Base-by-base conservation (phyloP, 2,329 filamentous ascomycete genomes). In the Bipolaris oryzae region DNA sequence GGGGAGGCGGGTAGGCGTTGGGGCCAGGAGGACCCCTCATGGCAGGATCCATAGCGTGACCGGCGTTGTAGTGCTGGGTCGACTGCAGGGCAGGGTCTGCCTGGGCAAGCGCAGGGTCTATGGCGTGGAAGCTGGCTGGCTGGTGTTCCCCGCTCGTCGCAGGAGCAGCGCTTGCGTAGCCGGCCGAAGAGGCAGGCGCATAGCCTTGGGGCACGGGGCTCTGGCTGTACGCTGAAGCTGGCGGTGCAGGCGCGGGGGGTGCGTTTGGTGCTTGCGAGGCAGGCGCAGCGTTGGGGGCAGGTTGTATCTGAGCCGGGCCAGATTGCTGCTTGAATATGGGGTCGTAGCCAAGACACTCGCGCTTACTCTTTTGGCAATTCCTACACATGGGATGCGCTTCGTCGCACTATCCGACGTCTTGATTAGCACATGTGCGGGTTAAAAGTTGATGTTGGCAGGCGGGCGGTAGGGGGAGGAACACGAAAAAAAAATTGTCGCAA, bases 331-430 rank as follows among this genome's bases (percentile, higher is more conserved):
- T 91, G 80, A 94, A 95, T 70, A 94, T 91, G 35, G 91, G 90
- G 71, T 95, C 91, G 84, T 95, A 95, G 53, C 91, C 91, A 46
- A 92, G 75, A 72, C 91, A 95, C 70, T 94, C 90, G 71, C 91
- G 90, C 79, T 94, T 95, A 66, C 89, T 92, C 77, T 95, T 95
- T 73, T 89, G 88, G 79, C 91, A 95, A 74, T 95, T 92, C 79
- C 92, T 88, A 82, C 95, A 99, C 58, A 89, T 88, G 20, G 95
- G 95, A 77, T 96, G 92, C 59, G 87, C 88, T 82, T 99, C 95
- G 85, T 98, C 95, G 80, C 95, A 99, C 95, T 97, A 76, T 66
- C 59, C 67, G 43, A 41, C n/a, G 42, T 46, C 61, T 38, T 60
- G 59, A 67, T 75, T 58, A 75, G 71, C 60, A 57, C 42, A 57